A percentile compares a stretch with the other conserved stretches of the same genome.
Evolutionary conservation across 208 protist genomes (phyloP).

Genomic region (Crithidia brevicula): DNA sequence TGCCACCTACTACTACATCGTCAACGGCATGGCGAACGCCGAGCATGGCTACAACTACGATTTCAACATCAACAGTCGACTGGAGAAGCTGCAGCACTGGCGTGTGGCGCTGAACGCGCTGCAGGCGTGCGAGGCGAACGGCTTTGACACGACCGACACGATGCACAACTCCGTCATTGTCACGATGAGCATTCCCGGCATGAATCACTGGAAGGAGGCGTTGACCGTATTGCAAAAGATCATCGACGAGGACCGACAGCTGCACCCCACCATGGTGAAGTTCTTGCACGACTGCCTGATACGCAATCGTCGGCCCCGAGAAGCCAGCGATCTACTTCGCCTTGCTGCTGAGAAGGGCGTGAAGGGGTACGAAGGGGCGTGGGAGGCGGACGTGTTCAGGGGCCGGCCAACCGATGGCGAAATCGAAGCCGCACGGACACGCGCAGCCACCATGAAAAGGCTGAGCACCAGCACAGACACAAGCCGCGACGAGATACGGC

Average conservation of each 20-base stretch:
- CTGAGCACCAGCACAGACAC: neutral
- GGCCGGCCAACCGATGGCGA: slow-evolving; percentile 54
- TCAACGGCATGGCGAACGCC: slow-evolving; percentile 93
- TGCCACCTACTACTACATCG: slow-evolving; percentile 92
- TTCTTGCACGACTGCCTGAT: slow-evolving; percentile 91
- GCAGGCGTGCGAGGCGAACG: slow-evolving; percentile 86
- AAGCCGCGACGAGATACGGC: too few species aligned
- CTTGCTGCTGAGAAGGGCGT: slow-evolving; percentile 75
- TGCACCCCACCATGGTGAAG: slow-evolving; percentile 87
- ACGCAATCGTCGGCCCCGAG: slow-evolving; percentile 77
- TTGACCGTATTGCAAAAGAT: slow-evolving; percentile 74
- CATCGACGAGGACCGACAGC: slow-evolving; percentile 72
- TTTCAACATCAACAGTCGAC: slow-evolving; percentile 88
- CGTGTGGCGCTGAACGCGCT: slow-evolving; percentile 87
- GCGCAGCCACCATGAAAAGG: neutral
- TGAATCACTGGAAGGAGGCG: slow-evolving; percentile 88
- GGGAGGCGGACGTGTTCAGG: slow-evolving; percentile 85
- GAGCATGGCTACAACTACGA: slow-evolving; percentile 93
- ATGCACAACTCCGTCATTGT: slow-evolving; percentile 93
- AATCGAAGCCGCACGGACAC: slow-evolving; percentile 29
- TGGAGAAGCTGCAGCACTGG: slow-evolving; percentile 92
- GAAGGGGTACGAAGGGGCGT: slow-evolving; percentile 80
- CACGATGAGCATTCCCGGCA: slow-evolving; percentile 86
- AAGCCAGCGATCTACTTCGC: slow-evolving; percentile 80
- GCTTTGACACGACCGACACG: slow-evolving; percentile 90